These are phyloP conservation scores for Vitis hybrid DNA, from an alignment of 177 flowering plant genomes.

Conservation along the genomic window DNA sequence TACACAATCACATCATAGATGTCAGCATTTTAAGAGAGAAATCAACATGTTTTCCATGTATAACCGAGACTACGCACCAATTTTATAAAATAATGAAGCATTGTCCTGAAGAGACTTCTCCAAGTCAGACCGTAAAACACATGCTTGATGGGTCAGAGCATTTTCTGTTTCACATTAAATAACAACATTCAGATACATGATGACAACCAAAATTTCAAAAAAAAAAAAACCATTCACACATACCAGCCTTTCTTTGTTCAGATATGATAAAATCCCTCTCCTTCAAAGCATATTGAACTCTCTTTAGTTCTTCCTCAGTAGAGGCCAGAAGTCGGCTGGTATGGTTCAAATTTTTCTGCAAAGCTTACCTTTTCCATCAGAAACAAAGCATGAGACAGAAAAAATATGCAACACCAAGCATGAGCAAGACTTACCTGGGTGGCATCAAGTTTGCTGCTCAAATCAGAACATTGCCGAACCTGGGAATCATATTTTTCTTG, in stretches of 20 bases:
- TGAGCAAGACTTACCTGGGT: conserved; percentile 55
- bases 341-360: conserved; percentile 66
- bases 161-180: conserved; percentile 58
- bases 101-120: conserved; percentile 86
- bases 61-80: conserved; percentile 48
- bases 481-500: conserved; percentile 65
- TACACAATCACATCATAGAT: background rate
- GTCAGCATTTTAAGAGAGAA: background rate
- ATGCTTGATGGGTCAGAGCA: conserved; percentile 85
- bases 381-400: background rate
- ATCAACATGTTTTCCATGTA: background rate
- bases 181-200: conserved; percentile 1
- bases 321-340: conserved; percentile 51
- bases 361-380: conserved; percentile 1
- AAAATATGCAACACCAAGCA: background rate
- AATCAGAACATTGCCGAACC: conserved; percentile 52
- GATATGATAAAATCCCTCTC: conserved; percentile 85
- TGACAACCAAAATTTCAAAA: conserved; percentile 3
- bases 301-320: conserved; percentile 68
- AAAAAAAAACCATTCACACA: background rate
- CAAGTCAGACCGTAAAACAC: conserved; percentile 70
- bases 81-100: conserved; percentile 65
- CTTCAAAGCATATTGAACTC: conserved; percentile 64
- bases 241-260: conserved; percentile 82
- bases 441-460: conserved; percentile 60